Percentiles rank a stretch among this genome's conserved stretches.
These are phyloP conservation scores for Thelephora ganbajun DNA, from an alignment of 768 basidiomycete species.

Conservation along the genomic window DNA sequence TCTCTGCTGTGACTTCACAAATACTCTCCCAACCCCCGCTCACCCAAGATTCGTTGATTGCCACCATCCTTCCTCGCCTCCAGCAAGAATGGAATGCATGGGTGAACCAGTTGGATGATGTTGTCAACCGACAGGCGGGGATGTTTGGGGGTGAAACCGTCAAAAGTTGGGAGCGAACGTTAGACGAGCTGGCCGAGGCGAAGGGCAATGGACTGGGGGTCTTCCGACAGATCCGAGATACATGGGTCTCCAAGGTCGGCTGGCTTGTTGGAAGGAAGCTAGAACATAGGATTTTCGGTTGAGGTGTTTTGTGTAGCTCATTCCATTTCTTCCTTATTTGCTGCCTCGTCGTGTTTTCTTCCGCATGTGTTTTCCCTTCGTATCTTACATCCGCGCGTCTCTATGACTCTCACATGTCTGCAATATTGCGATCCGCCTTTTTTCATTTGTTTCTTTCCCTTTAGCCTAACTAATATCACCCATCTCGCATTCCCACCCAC, in stretches of 20 bases:
- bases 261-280: constrained; percentile 51
- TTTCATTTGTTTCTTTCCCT: neutral
- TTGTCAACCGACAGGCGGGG: constrained; percentile 58
- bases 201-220: constrained; percentile 29
- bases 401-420: neutral
- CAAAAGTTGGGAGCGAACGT: constrained; percentile 47
- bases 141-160: constrained; percentile 73
- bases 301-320: neutral
- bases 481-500: no score
- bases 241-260: constrained; percentile 63
- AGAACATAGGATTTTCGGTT: constrained; percentile 21
- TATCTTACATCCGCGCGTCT: neutral
- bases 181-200: constrained; percentile 52
- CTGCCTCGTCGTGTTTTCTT: neutral
- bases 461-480: neutral
- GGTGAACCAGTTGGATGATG: constrained; percentile 53
- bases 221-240: constrained; percentile 38
- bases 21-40: constrained; percentile 55
- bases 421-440: neutral
- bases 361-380: neutral
- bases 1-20: constrained; percentile 55
- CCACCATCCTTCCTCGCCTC: constrained; percentile 48
- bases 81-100: constrained; percentile 68
- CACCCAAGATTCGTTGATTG: constrained; percentile 42
- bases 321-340: constrained; percentile 2